These are phyloP conservation scores for Ailanthus altissimus DNA, from an alignment of 345 rosid species.

Conservation along the genomic window DNA sequence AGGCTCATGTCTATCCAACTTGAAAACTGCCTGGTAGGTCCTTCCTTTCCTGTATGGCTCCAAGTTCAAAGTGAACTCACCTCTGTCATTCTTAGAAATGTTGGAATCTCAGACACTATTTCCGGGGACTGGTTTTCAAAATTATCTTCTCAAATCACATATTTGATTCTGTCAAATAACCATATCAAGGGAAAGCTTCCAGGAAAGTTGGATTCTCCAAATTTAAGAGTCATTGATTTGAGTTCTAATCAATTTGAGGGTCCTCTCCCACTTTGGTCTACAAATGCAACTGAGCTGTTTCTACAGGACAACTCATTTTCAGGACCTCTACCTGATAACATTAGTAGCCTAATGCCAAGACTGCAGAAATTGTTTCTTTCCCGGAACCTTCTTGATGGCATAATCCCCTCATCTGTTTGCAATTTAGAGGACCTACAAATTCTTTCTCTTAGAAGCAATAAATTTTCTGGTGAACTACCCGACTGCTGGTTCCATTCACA, in stretches of 20 bases:
- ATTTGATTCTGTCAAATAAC: conserved; percentile 46
- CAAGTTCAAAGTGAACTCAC: conserved; percentile 49
- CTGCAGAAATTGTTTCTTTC: conserved; percentile 41
- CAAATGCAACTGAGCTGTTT: conserved; percentile 41
- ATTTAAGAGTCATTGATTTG: conserved; percentile 38
- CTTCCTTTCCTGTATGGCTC: conserved; percentile 62
- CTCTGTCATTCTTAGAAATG: conserved; percentile 42
- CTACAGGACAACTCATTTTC: conserved; percentile 51
- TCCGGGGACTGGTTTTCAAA: conserved; percentile 40
- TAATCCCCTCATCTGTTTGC: conserved; percentile 45
- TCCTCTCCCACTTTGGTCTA: conserved; percentile 51
- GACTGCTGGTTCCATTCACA: conserved; percentile 42
- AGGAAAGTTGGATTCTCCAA: conserved; percentile 33
- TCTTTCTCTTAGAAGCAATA: conserved; percentile 42
- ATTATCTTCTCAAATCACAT: conserved; percentile 37
- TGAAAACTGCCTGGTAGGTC: conserved; percentile 56
- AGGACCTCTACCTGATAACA: conserved; percentile 43
- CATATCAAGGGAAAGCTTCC: conserved; percentile 47
- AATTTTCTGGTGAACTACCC: conserved; percentile 42
- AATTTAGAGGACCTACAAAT: conserved; percentile 41
- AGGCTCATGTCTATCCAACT: conserved; percentile 42
- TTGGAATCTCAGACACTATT: conserved; percentile 47
- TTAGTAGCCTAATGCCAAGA: conserved; percentile 45
- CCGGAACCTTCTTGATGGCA: conserved; percentile 38
- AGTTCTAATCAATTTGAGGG: conserved; percentile 53